These are phyloP conservation scores for Pyrenopolyporus hunteri DNA, from an alignment of 495 filamentous ascomycete species.

Conservation along the genomic window DNA sequence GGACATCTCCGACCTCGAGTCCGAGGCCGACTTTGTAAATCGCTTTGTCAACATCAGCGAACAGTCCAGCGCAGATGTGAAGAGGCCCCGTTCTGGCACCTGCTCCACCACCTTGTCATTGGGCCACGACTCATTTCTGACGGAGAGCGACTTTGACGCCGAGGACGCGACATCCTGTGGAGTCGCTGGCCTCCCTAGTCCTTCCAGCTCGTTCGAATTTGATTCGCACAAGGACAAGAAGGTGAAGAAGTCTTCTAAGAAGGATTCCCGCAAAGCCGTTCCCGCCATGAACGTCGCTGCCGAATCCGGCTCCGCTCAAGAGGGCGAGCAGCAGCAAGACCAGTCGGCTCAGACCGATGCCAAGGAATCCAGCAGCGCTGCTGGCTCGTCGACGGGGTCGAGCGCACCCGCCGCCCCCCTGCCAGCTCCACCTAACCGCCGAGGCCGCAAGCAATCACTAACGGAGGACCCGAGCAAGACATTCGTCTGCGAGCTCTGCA, in stretches of 20 bases:
- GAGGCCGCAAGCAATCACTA: slow-evolving; percentile 96
- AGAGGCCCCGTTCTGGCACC: slow-evolving; percentile 79
- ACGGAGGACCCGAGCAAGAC: slow-evolving; percentile 99
- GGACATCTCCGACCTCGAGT: slow-evolving; percentile 88
- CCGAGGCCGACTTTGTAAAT: slow-evolving; percentile 86
- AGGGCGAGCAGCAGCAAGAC: slow-evolving; percentile 48
- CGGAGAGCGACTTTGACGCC: slow-evolving; percentile 77
- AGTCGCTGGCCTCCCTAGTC: slow-evolving; percentile 56
- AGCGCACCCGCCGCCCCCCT: slow-evolving; percentile 48
- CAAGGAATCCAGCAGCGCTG: slow-evolving; percentile 32
- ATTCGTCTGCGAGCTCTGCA: slow-evolving; percentile 95
- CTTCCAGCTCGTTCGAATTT: slow-evolving; percentile 51
- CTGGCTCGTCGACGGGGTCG: slow-evolving; percentile 34
- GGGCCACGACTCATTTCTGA: slow-evolving; percentile 76
- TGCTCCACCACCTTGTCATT: slow-evolving; percentile 66
- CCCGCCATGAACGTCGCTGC: slow-evolving; percentile 55
- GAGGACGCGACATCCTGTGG: slow-evolving; percentile 70
- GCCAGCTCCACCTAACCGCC: slow-evolving; percentile 78
- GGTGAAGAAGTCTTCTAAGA: slow-evolving; percentile 64
- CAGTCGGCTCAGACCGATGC: slow-evolving; percentile 34
- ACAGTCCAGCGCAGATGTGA: slow-evolving; percentile 63
- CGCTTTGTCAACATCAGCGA: slow-evolving; percentile 71
- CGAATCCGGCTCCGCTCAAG: slow-evolving; percentile 48
- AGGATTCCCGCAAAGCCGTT: slow-evolving; percentile 47
- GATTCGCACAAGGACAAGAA: slow-evolving; percentile 67